Conservation (phyloP, 2,329 filamentous ascomycete species). For the Stachybotrys echinatus region DNA sequence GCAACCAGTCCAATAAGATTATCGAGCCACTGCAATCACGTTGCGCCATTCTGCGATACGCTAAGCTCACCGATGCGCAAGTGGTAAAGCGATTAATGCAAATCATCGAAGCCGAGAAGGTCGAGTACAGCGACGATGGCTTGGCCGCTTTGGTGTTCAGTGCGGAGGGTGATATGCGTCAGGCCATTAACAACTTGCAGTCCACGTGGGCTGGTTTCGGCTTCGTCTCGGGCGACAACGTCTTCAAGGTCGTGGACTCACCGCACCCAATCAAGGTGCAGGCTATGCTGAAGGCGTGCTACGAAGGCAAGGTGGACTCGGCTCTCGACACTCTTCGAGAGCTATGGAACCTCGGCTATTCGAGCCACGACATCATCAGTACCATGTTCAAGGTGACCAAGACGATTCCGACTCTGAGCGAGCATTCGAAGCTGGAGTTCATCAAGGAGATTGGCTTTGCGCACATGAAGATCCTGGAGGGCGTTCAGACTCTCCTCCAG, state of each 20-base stretch:
- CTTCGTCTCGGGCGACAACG: slow-evolving; percentile 95
- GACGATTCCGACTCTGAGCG: slow-evolving; percentile 84
- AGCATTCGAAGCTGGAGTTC: slow-evolving; percentile 94
- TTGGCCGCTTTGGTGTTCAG: slow-evolving; percentile 95
- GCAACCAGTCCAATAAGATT: slow-evolving; percentile 98
- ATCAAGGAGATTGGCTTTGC: slow-evolving; percentile 99
- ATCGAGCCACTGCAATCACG: slow-evolving; percentile 98
- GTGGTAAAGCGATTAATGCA: slow-evolving; percentile 87
- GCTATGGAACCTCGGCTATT: slow-evolving; percentile 92
- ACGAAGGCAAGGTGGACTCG: slow-evolving; percentile 83
- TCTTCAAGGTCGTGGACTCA: slow-evolving; percentile 95
- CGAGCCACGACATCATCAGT: slow-evolving; percentile 97
- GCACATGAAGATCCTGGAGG: slow-evolving; percentile 98
- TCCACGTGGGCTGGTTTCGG: slow-evolving; percentile 90
- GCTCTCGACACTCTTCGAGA: slow-evolving; percentile 84
- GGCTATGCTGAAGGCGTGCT: slow-evolving; percentile 96
- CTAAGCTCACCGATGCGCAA: slow-evolving; percentile 85
- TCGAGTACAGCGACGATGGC: slow-evolving; percentile 88
- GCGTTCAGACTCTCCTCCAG: slow-evolving; percentile 90
- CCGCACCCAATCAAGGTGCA: slow-evolving; percentile 98
- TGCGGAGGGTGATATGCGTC: slow-evolving; percentile 96
- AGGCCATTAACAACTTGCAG: slow-evolving; percentile 98
- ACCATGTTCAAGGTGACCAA: slow-evolving; percentile 99
- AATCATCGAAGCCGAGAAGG: slow-evolving; percentile 87
- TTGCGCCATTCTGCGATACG: slow-evolving; percentile 92